Evolutionary conservation across 1,284 basidiomycete species (phyloP).

Genomic region (Erythrobasidium hasegawianum): DNA sequence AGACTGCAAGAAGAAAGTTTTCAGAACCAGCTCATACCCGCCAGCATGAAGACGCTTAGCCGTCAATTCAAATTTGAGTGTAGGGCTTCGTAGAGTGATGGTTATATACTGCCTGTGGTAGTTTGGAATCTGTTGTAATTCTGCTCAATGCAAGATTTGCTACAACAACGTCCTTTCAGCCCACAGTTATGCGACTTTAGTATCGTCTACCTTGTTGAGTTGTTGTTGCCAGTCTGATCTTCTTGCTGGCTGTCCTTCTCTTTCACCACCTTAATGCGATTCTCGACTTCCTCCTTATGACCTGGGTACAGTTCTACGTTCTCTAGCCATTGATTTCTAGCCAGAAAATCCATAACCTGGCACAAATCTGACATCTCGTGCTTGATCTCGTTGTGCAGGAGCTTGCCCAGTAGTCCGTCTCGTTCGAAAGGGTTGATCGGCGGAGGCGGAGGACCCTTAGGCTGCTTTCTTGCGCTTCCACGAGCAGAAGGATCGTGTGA

Average conservation of each 20-base stretch:
- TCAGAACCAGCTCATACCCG: not conserved
- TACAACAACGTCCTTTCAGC: not conserved
- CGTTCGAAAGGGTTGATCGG: slow-evolving; percentile 25
- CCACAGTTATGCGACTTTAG: too few relatives aligned
- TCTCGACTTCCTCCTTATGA: slow-evolving; percentile 61
- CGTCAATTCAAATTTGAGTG: too few relatives aligned
- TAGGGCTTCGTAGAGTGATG: too few relatives aligned
- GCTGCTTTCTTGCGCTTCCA: slow-evolving; percentile 8
- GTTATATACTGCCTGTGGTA: too few relatives aligned
- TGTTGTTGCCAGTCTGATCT: not conserved
- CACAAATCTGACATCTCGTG: slow-evolving; percentile 88
- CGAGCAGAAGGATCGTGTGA: slow-evolving; percentile 13
- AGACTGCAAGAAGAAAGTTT: slow-evolving; percentile 1
- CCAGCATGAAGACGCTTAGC: not conserved
- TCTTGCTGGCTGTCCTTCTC: not conserved
- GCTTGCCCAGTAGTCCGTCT: slow-evolving; percentile 51
- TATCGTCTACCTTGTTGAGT: too few relatives aligned
- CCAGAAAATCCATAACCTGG: slow-evolving; percentile 87
- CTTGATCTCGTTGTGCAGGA: slow-evolving; percentile 82
- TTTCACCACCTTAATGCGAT: slow-evolving; percentile 12
- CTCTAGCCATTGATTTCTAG: slow-evolving; percentile 82
- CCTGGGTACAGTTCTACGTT: slow-evolving; percentile 78
- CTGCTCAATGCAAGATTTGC: not conserved
- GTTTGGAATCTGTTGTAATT: too few relatives aligned
- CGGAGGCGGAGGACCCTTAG: not conserved